Percentiles rank a stretch among this genome's conserved stretches.
phyloP scores from a whole-genome alignment of 1,284 basidiomycete genomes.

The Tremellales sp. region DNA sequence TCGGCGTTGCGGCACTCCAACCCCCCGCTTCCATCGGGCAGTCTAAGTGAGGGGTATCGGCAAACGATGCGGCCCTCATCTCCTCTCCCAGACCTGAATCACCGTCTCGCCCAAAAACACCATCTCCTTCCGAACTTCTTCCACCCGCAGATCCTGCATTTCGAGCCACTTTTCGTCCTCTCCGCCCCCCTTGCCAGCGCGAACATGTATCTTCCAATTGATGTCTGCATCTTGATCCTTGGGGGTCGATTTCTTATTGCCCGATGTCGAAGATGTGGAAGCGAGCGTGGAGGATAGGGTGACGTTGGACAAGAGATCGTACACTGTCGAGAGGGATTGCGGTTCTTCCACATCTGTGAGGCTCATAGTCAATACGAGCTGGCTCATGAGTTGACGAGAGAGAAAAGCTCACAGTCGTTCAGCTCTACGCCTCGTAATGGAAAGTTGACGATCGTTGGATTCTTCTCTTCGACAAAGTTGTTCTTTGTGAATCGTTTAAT shows the following conservation, averaged over 20 bases:
- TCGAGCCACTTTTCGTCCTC: constrained; percentile 93
- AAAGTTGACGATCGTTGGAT: constrained; percentile 97
- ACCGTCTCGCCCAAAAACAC: constrained; percentile 96
- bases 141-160: constrained; percentile 94
- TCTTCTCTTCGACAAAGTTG: constrained; percentile 95
- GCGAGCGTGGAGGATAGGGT: constrained; percentile 86
- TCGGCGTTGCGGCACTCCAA: too few relatives aligned
- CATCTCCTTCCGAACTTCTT: constrained; percentile 93
- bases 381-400: constrained; percentile 8
- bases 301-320: constrained; percentile 94
- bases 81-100: constrained; percentile 65
- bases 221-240: constrained; percentile 32
- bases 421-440: constrained; percentile 89
- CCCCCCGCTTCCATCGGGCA: too few relatives aligned
- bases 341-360: constrained; percentile 71
- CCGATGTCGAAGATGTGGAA: constrained; percentile 63
- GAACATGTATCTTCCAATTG: constrained; percentile 85
- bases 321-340: constrained; percentile 63
- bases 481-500: constrained; percentile 99
- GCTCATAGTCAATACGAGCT: constrained; percentile 10
- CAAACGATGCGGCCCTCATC: too few relatives aligned
- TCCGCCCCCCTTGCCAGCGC: constrained; percentile 64
- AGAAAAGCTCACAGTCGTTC: constrained; percentile 65
- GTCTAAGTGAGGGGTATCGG: too few relatives aligned
- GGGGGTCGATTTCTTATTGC: constrained; percentile 26